Base-by-base conservation (phyloP, 257 asterid species). In the Jacaranda mimosifolia region DNA sequence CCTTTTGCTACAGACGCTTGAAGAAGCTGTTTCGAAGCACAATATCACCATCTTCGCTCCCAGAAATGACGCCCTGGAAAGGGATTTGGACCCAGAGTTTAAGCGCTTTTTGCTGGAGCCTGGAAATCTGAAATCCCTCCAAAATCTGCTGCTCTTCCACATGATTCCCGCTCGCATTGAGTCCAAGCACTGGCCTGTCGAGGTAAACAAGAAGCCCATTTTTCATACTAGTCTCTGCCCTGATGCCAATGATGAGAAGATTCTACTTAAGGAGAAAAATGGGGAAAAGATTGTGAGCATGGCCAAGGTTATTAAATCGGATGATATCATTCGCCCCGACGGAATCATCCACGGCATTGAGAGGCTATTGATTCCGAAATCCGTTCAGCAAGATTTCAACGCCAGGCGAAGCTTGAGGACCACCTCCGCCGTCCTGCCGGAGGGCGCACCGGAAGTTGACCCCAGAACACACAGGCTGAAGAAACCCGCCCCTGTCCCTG, bases 291-390 rank as follows among this genome's bases (percentile, higher is more conserved):
- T 70, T 3, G 89, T 91, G 7, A 81, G 92, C 56, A 72, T 51
- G 4, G 86, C 97, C 0, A 85, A 49, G 52, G 77, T 95, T 6
- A 49, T 89, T 13, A 84, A 69, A 43, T 85, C 96, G 1, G 90
- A 92, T 35, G 93, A 91, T 65, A 55, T 95, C 14, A 63, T 90
- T 32, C 94, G 97, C 1, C 97, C 97, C 10, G 99, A 95, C 64
- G 99, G 99, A 43, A 78, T 95, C n/a, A 95, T 95, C 77, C 99
- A 95, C 83, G 99, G 99, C 36, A 93, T 95, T 18, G 97, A 95
- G 83, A 76, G 92, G 4, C 85, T 95, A 0, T 21, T 95, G 57
- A 73, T 95, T 3, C 99, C 99, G 0, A 89, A 92, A 77, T 88
- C 97, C 8, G 99, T 95, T 0, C 97, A 91, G 62, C 94, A 88